A percentile compares a stretch with the other conserved stretches of the same genome.
These are phyloP conservation scores for Hibiscus trionum DNA, from an alignment of 345 rosid species.

Conservation along the genomic window DNA sequence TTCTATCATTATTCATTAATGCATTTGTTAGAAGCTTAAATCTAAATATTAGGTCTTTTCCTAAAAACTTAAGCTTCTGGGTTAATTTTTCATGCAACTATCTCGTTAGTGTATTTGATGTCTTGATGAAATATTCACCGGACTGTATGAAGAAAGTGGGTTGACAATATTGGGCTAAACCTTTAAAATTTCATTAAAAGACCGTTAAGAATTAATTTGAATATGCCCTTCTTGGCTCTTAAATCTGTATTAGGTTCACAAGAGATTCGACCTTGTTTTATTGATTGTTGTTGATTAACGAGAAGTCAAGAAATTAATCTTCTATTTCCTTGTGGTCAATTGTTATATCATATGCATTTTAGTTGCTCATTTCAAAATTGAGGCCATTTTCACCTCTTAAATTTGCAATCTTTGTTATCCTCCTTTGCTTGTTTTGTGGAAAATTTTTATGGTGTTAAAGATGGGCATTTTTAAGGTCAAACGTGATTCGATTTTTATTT, in stretches of 20 bases:
- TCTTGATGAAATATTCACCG: neutral
- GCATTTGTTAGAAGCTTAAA: neutral
- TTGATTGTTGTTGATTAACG: neutral
- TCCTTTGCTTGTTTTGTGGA: neutral
- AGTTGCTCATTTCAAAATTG: neutral
- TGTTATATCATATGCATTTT: neutral
- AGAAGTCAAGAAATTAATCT: neutral
- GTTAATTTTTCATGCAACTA: neutral
- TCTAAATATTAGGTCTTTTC: neutral
- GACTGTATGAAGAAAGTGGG: neutral
- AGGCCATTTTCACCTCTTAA: neutral
- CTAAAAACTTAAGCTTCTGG: neutral
- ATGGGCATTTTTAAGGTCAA: neutral
- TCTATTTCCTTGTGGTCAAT: neutral
- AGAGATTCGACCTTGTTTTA: neutral
- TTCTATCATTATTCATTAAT: neutral
- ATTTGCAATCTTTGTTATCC: neutral
- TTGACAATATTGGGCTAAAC: constrained; percentile 4
- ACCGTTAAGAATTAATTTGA: neutral
- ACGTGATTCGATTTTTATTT: neutral
- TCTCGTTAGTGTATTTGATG: neutral
- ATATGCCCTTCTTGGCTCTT: neutral
- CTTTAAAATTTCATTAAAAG: neutral
- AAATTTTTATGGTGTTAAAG: neutral
- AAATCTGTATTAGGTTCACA: neutral